phyloP scores from a whole-genome alignment of 78 protist species.

The Emiliania huxleyi region DNA sequence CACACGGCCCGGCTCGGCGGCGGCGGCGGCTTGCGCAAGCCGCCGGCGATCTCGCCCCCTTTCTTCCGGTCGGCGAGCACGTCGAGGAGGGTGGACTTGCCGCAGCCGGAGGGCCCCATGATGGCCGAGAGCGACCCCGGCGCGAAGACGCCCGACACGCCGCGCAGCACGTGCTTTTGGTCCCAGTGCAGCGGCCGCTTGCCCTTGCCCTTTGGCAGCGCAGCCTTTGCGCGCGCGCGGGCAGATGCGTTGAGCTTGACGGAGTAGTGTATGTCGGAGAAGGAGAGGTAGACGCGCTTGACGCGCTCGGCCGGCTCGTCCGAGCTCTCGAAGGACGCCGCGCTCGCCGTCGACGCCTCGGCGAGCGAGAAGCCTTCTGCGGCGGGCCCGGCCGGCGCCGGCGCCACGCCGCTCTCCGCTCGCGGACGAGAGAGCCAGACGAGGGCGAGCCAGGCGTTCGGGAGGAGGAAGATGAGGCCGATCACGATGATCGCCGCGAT shows the following conservation, averaged over 20 bases:
- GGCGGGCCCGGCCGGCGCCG: no score
- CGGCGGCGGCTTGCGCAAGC: no score
- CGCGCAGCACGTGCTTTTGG: neutral
- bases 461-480: neutral
- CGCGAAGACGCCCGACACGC: neutral
- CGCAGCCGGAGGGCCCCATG: constrained; percentile 33
- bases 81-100: constrained; percentile 21
- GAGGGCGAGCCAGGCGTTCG: neutral
- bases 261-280: neutral
- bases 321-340: neutral
- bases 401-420: neutral
- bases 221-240: neutral
- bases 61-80: neutral
- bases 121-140: neutral
- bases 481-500: neutral
- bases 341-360: neutral
- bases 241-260: neutral
- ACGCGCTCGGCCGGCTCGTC: neutral
- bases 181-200: neutral
- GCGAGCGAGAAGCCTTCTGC: no score
- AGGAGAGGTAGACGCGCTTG: neutral
- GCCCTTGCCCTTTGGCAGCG: neutral
- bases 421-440: neutral
- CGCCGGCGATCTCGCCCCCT: neutral
- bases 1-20: no score